Conservation (phyloP, 345 rosid genomes). For the Dipteronia dyeriana region DNA sequence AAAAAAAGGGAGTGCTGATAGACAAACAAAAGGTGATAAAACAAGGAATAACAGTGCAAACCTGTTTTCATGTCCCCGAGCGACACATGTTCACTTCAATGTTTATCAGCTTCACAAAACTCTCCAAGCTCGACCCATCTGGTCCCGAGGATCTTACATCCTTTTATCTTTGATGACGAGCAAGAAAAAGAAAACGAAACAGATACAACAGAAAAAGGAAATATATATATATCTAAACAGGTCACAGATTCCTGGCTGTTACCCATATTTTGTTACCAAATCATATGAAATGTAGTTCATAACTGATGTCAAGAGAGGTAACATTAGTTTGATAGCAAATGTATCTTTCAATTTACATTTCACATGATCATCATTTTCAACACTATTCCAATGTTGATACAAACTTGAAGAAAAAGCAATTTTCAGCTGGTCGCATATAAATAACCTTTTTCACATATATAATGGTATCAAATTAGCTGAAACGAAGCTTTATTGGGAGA, state of each 20-base stretch:
- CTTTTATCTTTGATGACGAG: background rate
- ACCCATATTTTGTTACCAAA: no score
- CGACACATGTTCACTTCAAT: background rate
- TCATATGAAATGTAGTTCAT: background rate
- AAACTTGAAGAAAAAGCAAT: background rate
- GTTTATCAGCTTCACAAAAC: slow-evolving; percentile 3
- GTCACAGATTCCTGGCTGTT: no score
- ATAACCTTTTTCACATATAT: background rate
- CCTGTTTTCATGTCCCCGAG: background rate
- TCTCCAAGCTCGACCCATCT: background rate
- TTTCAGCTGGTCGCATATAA: background rate
- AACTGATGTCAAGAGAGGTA: no score
- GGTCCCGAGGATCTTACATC: background rate
- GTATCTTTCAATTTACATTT: background rate
- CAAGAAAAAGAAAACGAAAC: background rate
- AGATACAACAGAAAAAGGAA: background rate
- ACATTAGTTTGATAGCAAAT: background rate
- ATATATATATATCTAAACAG: no score
- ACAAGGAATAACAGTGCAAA: background rate
- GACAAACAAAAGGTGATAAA: background rate
- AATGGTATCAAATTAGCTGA: background rate
- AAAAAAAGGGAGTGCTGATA: background rate
- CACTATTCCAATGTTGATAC: background rate
- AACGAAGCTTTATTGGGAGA: no score
- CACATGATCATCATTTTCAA: background rate